These are phyloP conservation scores for Pyrus bretschneideri DNA, from an alignment of 306 rosid species.

Conservation along the genomic window DNA sequence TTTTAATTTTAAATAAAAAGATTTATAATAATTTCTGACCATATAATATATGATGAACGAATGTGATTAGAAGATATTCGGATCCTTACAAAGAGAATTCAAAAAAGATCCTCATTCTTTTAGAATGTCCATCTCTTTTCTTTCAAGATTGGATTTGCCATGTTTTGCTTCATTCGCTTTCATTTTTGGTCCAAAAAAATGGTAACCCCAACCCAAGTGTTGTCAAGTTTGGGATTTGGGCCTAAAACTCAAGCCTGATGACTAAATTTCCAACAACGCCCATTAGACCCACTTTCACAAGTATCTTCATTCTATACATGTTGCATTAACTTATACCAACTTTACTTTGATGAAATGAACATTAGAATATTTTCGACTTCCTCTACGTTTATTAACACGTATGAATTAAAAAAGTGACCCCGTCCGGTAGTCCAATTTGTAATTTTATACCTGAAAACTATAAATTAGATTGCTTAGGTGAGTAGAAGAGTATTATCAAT, in stretches of 20 bases:
- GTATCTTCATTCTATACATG: background rate
- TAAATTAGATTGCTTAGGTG: no score
- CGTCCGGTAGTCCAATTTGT: no score
- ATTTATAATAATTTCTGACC: no score
- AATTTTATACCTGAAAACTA: no score
- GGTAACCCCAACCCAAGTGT: background rate
- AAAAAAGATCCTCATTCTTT: background rate
- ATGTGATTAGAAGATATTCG: rapidly evolving
- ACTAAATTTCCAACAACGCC: background rate
- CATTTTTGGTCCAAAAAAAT: background rate
- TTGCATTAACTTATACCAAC: background rate
- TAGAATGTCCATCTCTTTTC: background rate
- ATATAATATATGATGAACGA: rapidly evolving
- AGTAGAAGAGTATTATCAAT: no score
- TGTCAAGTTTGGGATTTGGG: background rate
- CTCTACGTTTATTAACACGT: no score
- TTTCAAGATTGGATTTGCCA: background rate
- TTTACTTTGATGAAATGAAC: no score
- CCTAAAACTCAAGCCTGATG: background rate
- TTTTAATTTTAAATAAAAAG: no score
- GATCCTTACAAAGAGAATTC: no score
- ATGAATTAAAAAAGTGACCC: no score
- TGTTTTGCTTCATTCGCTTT: background rate
- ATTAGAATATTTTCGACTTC: no score
- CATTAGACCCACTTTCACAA: background rate